Evolutionary conservation across 108 stramenopile genomes (phyloP).

Genomic region (Cyclotella cryptica): DNA sequence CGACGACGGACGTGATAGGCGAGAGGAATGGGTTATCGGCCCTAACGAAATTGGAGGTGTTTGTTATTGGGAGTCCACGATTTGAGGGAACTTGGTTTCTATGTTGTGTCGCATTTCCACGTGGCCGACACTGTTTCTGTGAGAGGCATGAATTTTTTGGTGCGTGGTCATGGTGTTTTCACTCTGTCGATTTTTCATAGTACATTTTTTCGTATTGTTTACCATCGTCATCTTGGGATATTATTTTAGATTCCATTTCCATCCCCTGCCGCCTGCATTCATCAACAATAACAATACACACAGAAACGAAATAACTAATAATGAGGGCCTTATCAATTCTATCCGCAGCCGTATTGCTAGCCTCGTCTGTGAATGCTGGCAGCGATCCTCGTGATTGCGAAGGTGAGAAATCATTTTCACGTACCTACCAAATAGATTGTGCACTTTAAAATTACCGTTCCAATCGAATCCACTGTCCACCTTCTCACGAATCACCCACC

Average conservation of each 20-base stretch:
- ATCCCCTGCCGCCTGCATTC: background rate
- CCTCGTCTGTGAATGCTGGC: slow-evolving; percentile 35
- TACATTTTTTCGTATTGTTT: background rate
- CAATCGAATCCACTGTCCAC: background rate
- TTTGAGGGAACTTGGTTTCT: background rate
- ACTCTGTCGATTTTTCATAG: background rate
- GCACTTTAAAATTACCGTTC: background rate
- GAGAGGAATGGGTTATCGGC: background rate
- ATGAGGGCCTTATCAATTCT: slow-evolving; percentile 34
- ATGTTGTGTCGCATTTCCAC: background rate
- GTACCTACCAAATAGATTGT: background rate
- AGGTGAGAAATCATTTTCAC: slow-evolving; percentile 24
- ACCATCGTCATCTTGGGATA: background rate
- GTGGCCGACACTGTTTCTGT: background rate
- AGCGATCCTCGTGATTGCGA: slow-evolving; percentile 55
- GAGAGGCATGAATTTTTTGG: background rate
- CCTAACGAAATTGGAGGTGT: background rate
- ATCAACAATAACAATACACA: background rate
- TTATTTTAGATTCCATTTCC: background rate
- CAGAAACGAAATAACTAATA: background rate
- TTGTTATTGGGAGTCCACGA: background rate
- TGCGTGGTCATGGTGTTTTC: background rate
- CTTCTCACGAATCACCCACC: background rate
- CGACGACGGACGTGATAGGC: background rate
- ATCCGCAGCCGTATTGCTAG: slow-evolving; percentile 32